These are phyloP conservation scores for Lizonia empirigonia DNA, from an alignment of 2,329 filamentous ascomycete species.

Conservation along the genomic window DNA sequence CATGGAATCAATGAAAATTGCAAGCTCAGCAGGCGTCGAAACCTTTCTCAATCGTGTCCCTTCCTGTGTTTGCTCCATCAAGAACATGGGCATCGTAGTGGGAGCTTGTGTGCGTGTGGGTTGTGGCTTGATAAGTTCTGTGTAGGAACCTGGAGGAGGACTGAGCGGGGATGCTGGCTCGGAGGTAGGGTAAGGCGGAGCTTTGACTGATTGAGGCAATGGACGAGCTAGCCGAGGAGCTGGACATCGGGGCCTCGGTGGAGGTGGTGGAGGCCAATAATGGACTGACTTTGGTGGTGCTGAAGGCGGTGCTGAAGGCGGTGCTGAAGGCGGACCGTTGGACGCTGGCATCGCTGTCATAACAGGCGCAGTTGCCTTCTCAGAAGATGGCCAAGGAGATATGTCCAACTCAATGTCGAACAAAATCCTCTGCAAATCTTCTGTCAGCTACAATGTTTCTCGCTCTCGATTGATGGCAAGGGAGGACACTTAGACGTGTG, in stretches of 20 bases:
- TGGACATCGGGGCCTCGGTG: background rate
- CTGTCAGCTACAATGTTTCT: slow-evolving; percentile 5
- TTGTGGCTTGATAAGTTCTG: background rate
- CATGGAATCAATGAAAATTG: slow-evolving; percentile 14
- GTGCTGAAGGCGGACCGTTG: background rate
- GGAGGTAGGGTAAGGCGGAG: background rate
- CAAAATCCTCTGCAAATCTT: slow-evolving; percentile 3
- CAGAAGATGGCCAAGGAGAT: slow-evolving; percentile 6
- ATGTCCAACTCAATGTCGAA: slow-evolving; percentile 13
- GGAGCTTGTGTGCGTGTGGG: background rate
- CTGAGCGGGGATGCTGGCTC: background rate
- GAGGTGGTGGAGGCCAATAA: background rate
- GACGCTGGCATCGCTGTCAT: background rate
- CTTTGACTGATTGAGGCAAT: background rate
- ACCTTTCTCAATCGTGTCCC: slow-evolving; percentile 9
- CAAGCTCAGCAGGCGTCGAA: slow-evolving; percentile 14
- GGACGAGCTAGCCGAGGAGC: background rate
- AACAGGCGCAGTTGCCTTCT: background rate
- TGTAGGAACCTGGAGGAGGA: background rate
- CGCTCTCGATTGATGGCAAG: slow-evolving; percentile 1
- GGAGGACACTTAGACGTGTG: slow-evolving; percentile 30
- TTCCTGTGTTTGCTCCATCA: slow-evolving; percentile 8
- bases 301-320: background rate
- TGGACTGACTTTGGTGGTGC: background rate
- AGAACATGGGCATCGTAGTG: slow-evolving; percentile 10